Evolutionary conservation across 257 asterid species (phyloP), one percentile per base, ranked within the genome.

Genomic region (Anisodus acutangulus): DNA sequence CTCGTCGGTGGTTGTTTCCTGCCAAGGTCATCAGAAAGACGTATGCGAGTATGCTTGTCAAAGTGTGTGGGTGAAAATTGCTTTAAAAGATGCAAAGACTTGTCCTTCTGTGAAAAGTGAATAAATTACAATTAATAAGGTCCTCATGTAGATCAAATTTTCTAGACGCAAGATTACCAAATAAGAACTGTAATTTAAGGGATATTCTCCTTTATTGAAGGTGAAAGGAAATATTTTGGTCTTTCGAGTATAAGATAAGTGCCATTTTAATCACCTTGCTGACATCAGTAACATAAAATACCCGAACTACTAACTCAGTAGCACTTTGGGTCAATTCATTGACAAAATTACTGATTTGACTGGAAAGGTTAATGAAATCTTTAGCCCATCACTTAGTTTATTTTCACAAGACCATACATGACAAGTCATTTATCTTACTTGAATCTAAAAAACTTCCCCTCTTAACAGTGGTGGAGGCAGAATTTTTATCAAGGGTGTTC

Each of bases 21-120:
- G 53, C 88, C 93, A 80, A 82, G 85, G 39, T 85, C 88, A 87
- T 88, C 91, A 70, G 85, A 79, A 47, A 86, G 92, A 60, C 83
- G 84, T 57, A 90, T 90, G 79, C 37, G 89, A 88, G 84, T 89
- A 86, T 22, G 26, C 26, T 22, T 22, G 26, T 92, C 92, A 87
- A 95, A 92, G 85, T 84, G 86, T 62, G 90, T 90, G 19, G 93
- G 92, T 63, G 97, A 93, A 86, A 95, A 94, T 88, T 90, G 90
- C 89, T 85, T 91, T 85, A 94, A 89, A 78, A 95, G 92, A 62
- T 94, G 98, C 86, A 95, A 85, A 87, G 97, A 95, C 83, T 86
- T 85, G 83, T 90, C 97, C 88, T 89, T 90, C 98, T 95, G 89
- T 54, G 59, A 54, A 54, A 16, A 54, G 59, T 12, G 59, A 54